Percentiles rank a stretch among this genome's conserved stretches.
phyloP scores from a whole-genome alignment of 2,329 filamentous ascomycete species.

The Calonectria crousiana region DNA sequence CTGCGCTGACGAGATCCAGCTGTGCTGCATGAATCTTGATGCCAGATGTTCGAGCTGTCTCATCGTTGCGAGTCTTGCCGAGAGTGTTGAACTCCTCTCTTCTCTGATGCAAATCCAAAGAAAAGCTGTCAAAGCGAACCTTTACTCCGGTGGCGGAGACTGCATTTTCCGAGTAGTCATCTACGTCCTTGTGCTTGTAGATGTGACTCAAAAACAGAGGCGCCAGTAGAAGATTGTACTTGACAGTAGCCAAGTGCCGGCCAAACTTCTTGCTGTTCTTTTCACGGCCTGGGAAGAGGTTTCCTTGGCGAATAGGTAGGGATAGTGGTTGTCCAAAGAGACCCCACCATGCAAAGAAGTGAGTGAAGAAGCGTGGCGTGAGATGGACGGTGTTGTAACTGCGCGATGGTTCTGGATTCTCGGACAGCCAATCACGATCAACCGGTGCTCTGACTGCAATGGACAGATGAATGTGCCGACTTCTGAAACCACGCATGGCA shows the following conservation, averaged over 20 bases:
- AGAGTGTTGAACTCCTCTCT: conserved; percentile 91
- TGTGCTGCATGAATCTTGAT: conserved; percentile 98
- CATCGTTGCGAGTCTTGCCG: conserved; percentile 80
- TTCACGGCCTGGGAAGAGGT: conserved; percentile 90
- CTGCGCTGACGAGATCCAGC: conserved; percentile 89
- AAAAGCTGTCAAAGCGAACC: conserved; percentile 94
- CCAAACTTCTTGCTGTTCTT: conserved; percentile 99
- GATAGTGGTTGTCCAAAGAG: conserved; percentile 96
- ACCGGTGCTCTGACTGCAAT: conserved; percentile 90
- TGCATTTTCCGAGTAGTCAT: conserved; percentile 81
- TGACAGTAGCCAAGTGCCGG: conserved; percentile 96
- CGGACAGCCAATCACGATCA: conserved; percentile 86
- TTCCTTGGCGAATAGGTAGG: conserved; percentile 91
- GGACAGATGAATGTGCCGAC: conserved; percentile 95
- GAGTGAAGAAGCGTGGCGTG: conserved; percentile 95
- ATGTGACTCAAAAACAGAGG: conserved; percentile 96
- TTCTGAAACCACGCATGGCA: conserved; percentile 96
- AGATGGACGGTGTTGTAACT: conserved; percentile 98
- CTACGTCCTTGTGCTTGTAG: conserved; percentile 97
- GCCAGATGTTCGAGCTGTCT: conserved; percentile 77
- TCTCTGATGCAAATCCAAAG: conserved; percentile 94
- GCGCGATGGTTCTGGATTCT: conserved; percentile 79
- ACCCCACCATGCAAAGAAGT: conserved; percentile 98
- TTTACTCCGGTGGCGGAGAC: conserved; percentile 97
- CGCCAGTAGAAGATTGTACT: conserved; percentile 93